phyloP scores from a whole-genome alignment of 805 yeast genomes.

The Wickerhamiella australiensis region DNA sequence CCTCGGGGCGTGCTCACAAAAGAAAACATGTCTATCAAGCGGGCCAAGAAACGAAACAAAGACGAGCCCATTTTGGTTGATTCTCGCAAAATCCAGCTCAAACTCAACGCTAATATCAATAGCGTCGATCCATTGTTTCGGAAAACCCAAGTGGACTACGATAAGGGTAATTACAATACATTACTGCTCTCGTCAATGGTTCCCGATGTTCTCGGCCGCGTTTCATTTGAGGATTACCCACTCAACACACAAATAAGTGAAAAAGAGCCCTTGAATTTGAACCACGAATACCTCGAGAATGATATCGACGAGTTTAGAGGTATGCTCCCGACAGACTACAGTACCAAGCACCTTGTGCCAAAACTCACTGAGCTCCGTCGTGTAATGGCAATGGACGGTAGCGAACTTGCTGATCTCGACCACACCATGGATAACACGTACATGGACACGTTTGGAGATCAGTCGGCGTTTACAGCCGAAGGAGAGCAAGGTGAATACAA shows the following conservation, averaged over 20 bases:
- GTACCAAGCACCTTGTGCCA: not conserved
- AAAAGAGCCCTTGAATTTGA: not conserved
- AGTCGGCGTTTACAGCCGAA: not conserved
- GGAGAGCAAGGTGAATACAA: not conserved
- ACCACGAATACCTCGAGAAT: not conserved
- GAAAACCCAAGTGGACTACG: conserved; percentile 36
- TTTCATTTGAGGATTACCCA: conserved; percentile 35
- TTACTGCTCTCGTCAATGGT: conserved; percentile 40
- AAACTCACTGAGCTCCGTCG: not conserved
- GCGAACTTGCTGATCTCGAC: not conserved
- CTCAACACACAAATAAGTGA: not conserved
- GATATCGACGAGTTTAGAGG: not conserved
- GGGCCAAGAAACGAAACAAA: conserved; percentile 15
- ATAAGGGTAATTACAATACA: conserved; percentile 34
- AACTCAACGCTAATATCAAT: conserved; percentile 29
- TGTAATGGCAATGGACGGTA: not conserved
- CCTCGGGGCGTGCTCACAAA: conserved; percentile 39
- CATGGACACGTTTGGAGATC: not conserved
- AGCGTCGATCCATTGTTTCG: conserved; percentile 33
- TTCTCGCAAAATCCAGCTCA: conserved; percentile 21
- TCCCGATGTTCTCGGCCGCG: conserved; percentile 44
- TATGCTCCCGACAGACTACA: not conserved
- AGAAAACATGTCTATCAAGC: conserved; percentile 16
- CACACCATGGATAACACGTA: not conserved
- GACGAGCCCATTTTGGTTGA: conserved; percentile 12